These are phyloP conservation scores for Botrytis paeoniae DNA, from an alignment of 2,329 filamentous ascomycete species.

Conservation along the genomic window DNA sequence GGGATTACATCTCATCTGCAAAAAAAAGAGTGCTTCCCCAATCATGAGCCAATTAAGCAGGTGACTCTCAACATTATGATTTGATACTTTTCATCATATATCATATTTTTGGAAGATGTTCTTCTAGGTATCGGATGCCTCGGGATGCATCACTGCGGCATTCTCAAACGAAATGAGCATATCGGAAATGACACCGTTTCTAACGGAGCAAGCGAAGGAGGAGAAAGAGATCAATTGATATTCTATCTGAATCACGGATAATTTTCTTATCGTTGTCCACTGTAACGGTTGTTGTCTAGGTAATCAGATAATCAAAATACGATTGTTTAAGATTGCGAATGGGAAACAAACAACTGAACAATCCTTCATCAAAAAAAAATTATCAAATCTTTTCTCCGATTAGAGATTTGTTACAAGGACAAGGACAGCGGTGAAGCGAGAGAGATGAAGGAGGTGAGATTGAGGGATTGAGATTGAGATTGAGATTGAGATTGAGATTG, in stretches of 20 bases:
- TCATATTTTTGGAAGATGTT: conserved; percentile 12
- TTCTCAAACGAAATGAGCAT: conserved; percentile 2
- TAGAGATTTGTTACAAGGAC: neutral
- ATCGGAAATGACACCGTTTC: neutral
- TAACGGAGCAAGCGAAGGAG: neutral
- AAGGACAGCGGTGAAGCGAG: conserved; percentile 11
- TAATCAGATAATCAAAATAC: neutral
- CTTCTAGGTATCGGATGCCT: neutral
- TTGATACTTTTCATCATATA: conserved; percentile 9
- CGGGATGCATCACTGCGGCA: neutral
- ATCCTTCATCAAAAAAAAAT: neutral
- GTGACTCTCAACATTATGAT: conserved; percentile 9
- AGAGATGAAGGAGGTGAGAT: conserved; percentile 5
- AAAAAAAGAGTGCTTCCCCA: neutral
- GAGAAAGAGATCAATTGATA: neutral
- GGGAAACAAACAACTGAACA: neutral
- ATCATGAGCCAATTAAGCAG: conserved; percentile 1
- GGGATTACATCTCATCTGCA: conserved; percentile 11
- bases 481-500: too few species aligned
- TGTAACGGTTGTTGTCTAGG: neutral
- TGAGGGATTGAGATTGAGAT: too few species aligned
- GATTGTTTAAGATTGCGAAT: conserved; percentile 7
- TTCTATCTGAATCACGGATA: neutral
- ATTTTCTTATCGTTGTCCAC: conserved; percentile 2
- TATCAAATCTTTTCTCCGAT: neutral